Evolutionary conservation across 1,139 yeast genomes (phyloP).

Genomic region (Sugiyamaella japonica): DNA sequence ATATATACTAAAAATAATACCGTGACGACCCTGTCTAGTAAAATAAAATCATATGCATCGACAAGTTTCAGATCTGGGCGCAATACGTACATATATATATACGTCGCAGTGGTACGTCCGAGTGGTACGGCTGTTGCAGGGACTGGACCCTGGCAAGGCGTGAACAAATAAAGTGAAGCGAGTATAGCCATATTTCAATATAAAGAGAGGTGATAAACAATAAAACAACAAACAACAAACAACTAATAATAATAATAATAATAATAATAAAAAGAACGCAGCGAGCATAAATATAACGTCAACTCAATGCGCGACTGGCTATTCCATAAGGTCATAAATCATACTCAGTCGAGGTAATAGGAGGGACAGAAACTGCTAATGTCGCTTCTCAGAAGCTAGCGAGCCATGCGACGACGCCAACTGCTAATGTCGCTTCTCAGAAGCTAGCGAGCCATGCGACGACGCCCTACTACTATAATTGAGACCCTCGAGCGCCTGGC

Average conservation of each 20-base stretch:
- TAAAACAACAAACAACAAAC: conserved; percentile 3
- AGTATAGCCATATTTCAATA: too few species aligned
- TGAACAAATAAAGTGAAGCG: too few species aligned
- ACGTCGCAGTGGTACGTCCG: too few species aligned
- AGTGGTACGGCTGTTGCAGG: too few species aligned
- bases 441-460: background rate
- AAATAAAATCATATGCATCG: too few species aligned
- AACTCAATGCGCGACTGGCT: background rate
- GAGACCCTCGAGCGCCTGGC: conserved; percentile 8
- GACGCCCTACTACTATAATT: background rate
- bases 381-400: conserved; percentile 7
- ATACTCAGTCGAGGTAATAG: background rate
- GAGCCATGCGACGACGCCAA: too few species aligned
- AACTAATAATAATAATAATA: background rate
- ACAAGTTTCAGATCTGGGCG: too few species aligned
- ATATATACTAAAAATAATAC: too few species aligned
- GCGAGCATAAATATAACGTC: background rate
- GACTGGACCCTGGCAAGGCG: too few species aligned
- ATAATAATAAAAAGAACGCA: background rate
- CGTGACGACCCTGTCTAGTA: background rate
- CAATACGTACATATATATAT: too few species aligned
- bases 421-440: conserved; percentile 9
- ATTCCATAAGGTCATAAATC: background rate
- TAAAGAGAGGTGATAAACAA: too few species aligned
- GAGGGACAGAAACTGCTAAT: background rate